phyloP scores from a whole-genome alignment of 176 grass and related monocot genomes.

The Carex parvula region DNA sequence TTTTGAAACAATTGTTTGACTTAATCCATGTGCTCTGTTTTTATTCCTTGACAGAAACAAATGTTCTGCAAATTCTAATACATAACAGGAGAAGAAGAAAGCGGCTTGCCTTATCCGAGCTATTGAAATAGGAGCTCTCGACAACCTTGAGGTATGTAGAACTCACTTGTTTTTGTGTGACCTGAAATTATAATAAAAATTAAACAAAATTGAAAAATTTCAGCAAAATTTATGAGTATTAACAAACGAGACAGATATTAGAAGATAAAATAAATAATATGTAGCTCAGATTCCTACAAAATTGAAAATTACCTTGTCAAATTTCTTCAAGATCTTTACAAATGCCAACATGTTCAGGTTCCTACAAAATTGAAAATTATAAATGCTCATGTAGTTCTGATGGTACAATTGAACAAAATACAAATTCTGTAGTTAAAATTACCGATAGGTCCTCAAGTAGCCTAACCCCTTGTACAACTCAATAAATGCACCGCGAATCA shows the following conservation, averaged over 20 bases:
- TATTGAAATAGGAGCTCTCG: conserved; percentile 96
- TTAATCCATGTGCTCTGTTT: neutral
- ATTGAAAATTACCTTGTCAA: conserved; percentile 54
- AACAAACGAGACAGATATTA: conserved; percentile 11
- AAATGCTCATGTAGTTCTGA: conserved; percentile 18
- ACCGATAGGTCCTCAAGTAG: conserved; percentile 84
- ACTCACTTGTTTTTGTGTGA: conserved; percentile 69
- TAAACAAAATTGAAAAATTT: neutral
- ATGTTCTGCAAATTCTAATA: neutral
- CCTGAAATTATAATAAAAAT: conserved; percentile 40
- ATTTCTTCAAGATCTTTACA: conserved; percentile 95
- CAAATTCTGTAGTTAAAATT: neutral
- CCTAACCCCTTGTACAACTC: conserved; percentile 89
- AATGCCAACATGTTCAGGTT: conserved; percentile 95
- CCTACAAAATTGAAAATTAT: conserved; percentile 39
- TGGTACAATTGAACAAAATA: neutral
- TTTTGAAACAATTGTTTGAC: neutral
- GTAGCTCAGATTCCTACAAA: neutral
- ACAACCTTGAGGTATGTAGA: conserved; percentile 80
- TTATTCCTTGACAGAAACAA: neutral
- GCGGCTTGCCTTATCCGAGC: conserved; percentile 68
- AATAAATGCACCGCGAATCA: conserved; percentile 82
- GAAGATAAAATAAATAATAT: neutral
- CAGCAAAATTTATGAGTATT: neutral
- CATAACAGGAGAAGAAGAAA: neutral